Percentiles rank a stretch among this genome's conserved stretches.
phyloP scores from a whole-genome alignment of 352 stramenopile genomes.

The Phytophthora vignae region DNA sequence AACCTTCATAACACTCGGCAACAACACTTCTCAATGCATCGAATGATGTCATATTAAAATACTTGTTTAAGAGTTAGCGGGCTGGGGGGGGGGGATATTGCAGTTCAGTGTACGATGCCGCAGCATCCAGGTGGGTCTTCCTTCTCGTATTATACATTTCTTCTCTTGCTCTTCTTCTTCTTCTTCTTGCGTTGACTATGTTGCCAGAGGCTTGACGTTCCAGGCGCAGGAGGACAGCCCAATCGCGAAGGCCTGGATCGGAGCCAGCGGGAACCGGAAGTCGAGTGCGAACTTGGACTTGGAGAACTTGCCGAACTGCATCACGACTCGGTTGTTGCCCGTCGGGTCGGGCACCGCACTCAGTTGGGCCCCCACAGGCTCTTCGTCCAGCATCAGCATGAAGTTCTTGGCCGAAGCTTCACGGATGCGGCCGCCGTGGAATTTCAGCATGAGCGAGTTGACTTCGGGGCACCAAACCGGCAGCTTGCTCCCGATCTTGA shows the following conservation, averaged over 20 bases:
- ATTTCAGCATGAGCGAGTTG: constrained; percentile 91
- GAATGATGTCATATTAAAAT: constrained; percentile 11
- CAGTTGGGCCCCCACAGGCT: constrained; percentile 37
- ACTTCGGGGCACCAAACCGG: constrained; percentile 90
- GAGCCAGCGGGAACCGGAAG: constrained; percentile 86
- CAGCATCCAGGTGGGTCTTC: background rate
- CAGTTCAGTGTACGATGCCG: background rate
- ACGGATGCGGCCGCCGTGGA: constrained; percentile 85
- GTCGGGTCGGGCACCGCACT: constrained; percentile 41
- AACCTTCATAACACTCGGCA: background rate
- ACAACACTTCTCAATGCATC: constrained; percentile 3
- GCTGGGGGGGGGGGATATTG: no score
- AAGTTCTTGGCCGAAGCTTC: constrained; percentile 93
- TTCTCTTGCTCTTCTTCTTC: background rate
- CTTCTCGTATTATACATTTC: constrained; percentile 30
- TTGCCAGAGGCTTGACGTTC: constrained; percentile 61
- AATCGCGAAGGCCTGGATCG: constrained; percentile 89
- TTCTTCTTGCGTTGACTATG: constrained; percentile 11
- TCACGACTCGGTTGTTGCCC: constrained; percentile 66
- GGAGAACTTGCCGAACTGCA: constrained; percentile 92
- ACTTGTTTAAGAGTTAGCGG: constrained; percentile 11
- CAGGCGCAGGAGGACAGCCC: constrained; percentile 86
- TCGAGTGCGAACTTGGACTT: constrained; percentile 90
- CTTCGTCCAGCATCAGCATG: constrained; percentile 86
- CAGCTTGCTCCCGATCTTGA: constrained; percentile 87